Percentiles rank a stretch among this genome's conserved stretches.
Conservation (phyloP, 2,329 filamentous ascomycete genomes). For the Diaporthe caulivora region DNA sequence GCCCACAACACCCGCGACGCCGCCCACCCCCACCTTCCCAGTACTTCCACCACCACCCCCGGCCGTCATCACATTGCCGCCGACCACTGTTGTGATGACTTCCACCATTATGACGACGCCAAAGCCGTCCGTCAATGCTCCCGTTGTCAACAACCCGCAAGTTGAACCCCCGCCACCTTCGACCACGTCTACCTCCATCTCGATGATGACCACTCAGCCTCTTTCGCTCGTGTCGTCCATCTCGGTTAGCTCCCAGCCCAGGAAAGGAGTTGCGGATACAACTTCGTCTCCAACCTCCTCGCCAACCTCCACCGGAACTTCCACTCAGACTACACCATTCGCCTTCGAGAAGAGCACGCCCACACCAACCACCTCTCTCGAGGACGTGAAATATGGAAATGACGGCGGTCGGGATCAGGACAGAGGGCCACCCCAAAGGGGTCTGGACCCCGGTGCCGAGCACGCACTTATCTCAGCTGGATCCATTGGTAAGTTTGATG, state of each 20-base stretch:
- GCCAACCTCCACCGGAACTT: slow-evolving; percentile 16
- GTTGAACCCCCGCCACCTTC: not conserved
- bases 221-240: slow-evolving; percentile 7
- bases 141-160: slow-evolving; percentile 26
- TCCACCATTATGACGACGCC: slow-evolving; percentile 36
- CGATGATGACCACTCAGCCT: slow-evolving; percentile 36
- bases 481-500: slow-evolving; percentile 48
- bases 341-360: slow-evolving; percentile 31
- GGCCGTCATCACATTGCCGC: slow-evolving; percentile 18
- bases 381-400: slow-evolving; percentile 30
- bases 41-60: not conserved
- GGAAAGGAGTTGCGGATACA: slow-evolving; percentile 31
- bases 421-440: slow-evolving; percentile 15
- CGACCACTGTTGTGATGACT: slow-evolving; percentile 39
- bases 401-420: slow-evolving; percentile 18
- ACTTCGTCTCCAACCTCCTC: not conserved
- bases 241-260: slow-evolving; percentile 24
- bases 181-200: slow-evolving; percentile 37
- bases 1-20: slow-evolving; percentile 13
- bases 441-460: slow-evolving; percentile 45
- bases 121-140: slow-evolving; percentile 6
- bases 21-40: slow-evolving; percentile 1
- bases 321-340: slow-evolving; percentile 7
- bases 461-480: slow-evolving; percentile 50
- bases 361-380: slow-evolving; percentile 34